Conservation (phyloP, 169 alveolate genomes). For the Miamiensis avidus region DNA sequence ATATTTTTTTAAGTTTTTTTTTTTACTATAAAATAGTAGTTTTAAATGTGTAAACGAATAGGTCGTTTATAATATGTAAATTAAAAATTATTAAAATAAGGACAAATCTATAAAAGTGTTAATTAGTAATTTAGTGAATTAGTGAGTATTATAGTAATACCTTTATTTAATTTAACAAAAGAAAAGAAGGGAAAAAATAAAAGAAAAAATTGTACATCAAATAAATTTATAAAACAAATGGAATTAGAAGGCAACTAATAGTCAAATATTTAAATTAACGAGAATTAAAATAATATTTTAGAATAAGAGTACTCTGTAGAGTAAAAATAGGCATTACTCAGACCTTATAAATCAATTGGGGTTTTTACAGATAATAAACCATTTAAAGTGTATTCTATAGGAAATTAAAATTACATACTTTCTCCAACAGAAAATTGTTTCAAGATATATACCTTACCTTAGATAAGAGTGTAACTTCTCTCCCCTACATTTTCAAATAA, state of each 20-base stretch:
- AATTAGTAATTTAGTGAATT: too few relatives aligned
- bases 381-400: conserved; percentile 4
- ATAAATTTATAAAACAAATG: not conserved
- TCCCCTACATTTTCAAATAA: conserved; percentile 13
- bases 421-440: conserved; percentile 13
- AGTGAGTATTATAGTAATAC: not conserved
- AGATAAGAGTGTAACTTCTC: conserved; percentile 8
- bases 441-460: conserved; percentile 18
- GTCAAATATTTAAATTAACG: too few relatives aligned
- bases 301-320: not conserved
- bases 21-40: not conserved
- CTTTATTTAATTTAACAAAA: not conserved
- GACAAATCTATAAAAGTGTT: not conserved
- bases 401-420: conserved; percentile 2
- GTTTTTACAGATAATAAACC: conserved; percentile 11
- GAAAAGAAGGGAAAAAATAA: too few relatives aligned
- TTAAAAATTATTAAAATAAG: too few relatives aligned
- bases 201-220: too few relatives aligned
- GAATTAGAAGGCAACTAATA: not conserved
- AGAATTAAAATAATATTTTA: too few relatives aligned
- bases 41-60: not conserved
- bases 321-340: conserved; percentile 1
- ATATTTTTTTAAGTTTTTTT: too few relatives aligned
- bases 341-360: conserved; percentile 34
- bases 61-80: not conserved